These are phyloP conservation scores for Coriaria nepalensis DNA, from an alignment of 306 rosid species.

Conservation along the genomic window DNA sequence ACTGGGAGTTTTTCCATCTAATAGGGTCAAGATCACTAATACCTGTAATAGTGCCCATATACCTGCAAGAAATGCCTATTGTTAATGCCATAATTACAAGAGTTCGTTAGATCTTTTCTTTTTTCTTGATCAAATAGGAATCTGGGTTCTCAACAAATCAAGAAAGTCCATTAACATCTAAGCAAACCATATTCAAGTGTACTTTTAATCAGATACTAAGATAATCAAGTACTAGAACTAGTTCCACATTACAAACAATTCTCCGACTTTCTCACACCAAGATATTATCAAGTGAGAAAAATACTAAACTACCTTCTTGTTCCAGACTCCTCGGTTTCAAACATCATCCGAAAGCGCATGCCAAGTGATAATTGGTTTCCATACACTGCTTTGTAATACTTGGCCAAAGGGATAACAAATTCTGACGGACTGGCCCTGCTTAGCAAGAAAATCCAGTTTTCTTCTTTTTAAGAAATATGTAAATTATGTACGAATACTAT, in stretches of 20 bases:
- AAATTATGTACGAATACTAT: too few species aligned
- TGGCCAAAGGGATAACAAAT: constrained; percentile 92
- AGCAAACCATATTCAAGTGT: too few species aligned
- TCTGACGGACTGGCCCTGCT: constrained; percentile 98
- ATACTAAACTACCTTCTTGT: constrained; percentile 67
- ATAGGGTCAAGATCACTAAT: constrained; percentile 80
- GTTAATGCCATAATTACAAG: constrained; percentile 4
- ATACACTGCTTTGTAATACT: constrained; percentile 92
- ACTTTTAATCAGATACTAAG: too few species aligned
- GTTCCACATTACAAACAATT: too few species aligned
- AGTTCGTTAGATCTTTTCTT: neutral
- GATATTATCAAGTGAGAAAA: constrained; percentile 1
- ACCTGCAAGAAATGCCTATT: constrained; percentile 35
- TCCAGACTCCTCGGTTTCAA: constrained; percentile 96
- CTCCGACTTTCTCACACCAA: neutral
- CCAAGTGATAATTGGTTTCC: constrained; percentile 83
- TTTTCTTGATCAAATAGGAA: too few species aligned
- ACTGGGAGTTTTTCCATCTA: constrained; percentile 93
- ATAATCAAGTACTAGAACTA: too few species aligned
- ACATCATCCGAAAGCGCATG: constrained; percentile 97
- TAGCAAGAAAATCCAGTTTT: neutral
- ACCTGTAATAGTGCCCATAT: constrained; percentile 96
- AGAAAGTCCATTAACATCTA: too few species aligned
- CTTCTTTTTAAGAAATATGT: neutral
- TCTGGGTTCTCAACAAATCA: too few species aligned